Evolutionary conservation across 768 basidiomycete genomes (phyloP).

Genomic region (Podaxis carcinomalis): DNA sequence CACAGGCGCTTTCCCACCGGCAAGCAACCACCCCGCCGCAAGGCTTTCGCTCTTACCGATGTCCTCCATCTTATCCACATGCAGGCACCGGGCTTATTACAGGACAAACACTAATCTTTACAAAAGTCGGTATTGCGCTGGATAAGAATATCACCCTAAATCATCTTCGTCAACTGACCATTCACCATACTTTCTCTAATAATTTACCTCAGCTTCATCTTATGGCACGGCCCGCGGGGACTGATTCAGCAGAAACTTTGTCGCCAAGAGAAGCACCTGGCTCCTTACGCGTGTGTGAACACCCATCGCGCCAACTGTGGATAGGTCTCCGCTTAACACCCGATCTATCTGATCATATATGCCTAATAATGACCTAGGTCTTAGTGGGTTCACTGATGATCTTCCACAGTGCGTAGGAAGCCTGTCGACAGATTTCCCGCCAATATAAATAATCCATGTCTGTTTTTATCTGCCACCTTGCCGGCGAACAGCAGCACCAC

Average conservation of each 20-base stretch:
- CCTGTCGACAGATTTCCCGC: neutral
- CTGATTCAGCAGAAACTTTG: neutral
- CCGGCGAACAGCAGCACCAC: conserved; percentile 6
- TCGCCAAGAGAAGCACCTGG: neutral
- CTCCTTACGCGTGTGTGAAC: neutral
- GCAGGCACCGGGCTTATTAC: neutral
- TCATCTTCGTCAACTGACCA: conserved; percentile 3
- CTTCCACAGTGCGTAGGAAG: neutral
- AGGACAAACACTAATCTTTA: neutral
- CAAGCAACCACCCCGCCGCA: neutral
- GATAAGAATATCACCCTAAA: neutral
- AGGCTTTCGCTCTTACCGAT: neutral
- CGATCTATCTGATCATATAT: conserved; percentile 1
- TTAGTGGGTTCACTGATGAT: neutral
- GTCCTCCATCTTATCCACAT: conserved; percentile 5
- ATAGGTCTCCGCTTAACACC: conserved; percentile 2
- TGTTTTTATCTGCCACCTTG: neutral
- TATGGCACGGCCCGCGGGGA: neutral
- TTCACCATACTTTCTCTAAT: neutral
- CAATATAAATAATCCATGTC: neutral
- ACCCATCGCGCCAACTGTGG: neutral
- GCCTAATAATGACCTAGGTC: neutral
- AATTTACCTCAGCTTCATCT: neutral
- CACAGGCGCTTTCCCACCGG: too few relatives aligned
- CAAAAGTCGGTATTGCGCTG: neutral